Percentiles rank a stretch among this genome's conserved stretches.
Evolutionary conservation across 2,329 filamentous ascomycete genomes (phyloP).

Genomic region (Magnaporthales sp.): DNA sequence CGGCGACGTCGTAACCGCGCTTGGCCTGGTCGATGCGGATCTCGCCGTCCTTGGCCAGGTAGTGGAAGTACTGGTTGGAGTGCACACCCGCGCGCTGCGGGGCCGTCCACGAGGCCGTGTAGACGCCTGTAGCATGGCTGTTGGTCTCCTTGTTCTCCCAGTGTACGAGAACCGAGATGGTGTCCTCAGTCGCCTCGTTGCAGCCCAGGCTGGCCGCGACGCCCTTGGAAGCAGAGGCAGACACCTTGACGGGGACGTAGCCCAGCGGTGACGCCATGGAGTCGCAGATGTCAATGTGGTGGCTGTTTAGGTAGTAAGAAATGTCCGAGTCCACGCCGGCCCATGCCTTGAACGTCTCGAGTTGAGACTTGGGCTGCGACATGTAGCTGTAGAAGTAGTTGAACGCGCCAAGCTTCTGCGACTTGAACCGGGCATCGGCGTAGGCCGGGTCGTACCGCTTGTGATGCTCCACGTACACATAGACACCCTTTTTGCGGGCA

Average conservation of each 20-base stretch:
- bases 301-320: conserved; percentile 91
- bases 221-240: conserved; percentile 68
- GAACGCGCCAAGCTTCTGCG: conserved; percentile 76
- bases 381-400: conserved; percentile 99
- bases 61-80: conserved; percentile 95
- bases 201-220: conserved; percentile 74
- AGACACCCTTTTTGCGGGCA: conserved; percentile 66
- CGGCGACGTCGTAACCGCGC: conserved; percentile 89
- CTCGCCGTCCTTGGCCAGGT: conserved; percentile 77
- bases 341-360: conserved; percentile 93
- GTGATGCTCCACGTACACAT: conserved; percentile 92
- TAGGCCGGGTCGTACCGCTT: conserved; percentile 94
- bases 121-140: conserved; percentile 77
- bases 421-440: conserved; percentile 73
- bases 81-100: conserved; percentile 91
- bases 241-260: conserved; percentile 71
- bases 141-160: conserved; percentile 65
- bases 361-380: conserved; percentile 83
- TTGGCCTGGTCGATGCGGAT: conserved; percentile 84
- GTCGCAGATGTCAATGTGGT: conserved; percentile 89
- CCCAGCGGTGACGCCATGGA: conserved; percentile 71
- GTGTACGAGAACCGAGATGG: conserved; percentile 81
- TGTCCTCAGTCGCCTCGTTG: conserved; percentile 76
- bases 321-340: conserved; percentile 89
- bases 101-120: conserved; percentile 91